These are phyloP conservation scores for Sugiyamaella floridensis DNA, from an alignment of 805 yeast species.

Conservation along the genomic window DNA sequence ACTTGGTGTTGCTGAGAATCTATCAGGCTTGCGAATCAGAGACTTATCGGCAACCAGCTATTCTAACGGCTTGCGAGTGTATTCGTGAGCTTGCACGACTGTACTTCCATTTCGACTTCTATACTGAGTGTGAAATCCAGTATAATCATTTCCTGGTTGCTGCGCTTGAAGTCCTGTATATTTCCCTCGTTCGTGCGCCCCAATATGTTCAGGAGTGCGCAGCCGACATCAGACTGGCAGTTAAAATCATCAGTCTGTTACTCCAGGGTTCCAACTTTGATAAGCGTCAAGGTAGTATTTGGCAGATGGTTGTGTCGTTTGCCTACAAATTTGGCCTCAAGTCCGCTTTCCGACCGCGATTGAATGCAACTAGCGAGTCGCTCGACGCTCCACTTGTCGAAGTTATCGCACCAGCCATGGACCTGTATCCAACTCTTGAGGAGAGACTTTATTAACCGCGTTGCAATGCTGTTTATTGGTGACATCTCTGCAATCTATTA, in stretches of 20 bases:
- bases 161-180: conserved; percentile 22
- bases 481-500: not conserved
- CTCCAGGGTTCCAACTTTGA: conserved; percentile 13
- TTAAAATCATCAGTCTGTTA: conserved; percentile 17
- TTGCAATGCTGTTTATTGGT: not conserved
- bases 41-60: conserved; percentile 18
- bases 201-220: conserved; percentile 14
- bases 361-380: not conserved
- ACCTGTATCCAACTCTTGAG: not conserved
- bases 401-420: not conserved
- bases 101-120: conserved; percentile 17
- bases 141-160: conserved; percentile 24
- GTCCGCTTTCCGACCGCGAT: conserved; percentile 5
- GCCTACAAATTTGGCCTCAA: conserved; percentile 12
- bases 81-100: conserved; percentile 19
- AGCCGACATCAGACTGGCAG: conserved; percentile 19
- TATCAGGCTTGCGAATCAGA: conserved; percentile 12
- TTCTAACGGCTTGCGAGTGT: conserved; percentile 20
- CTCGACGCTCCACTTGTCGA: not conserved
- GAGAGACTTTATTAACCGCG: not conserved
- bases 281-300: conserved; percentile 10
- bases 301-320: conserved; percentile 12
- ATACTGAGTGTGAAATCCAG: conserved; percentile 21
- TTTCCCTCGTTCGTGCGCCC: conserved; percentile 21
- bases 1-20: conserved; percentile 15